Evolutionary conservation across 2,329 filamentous ascomycete species (phyloP).

Genomic region (Alternaria brassicicola): DNA sequence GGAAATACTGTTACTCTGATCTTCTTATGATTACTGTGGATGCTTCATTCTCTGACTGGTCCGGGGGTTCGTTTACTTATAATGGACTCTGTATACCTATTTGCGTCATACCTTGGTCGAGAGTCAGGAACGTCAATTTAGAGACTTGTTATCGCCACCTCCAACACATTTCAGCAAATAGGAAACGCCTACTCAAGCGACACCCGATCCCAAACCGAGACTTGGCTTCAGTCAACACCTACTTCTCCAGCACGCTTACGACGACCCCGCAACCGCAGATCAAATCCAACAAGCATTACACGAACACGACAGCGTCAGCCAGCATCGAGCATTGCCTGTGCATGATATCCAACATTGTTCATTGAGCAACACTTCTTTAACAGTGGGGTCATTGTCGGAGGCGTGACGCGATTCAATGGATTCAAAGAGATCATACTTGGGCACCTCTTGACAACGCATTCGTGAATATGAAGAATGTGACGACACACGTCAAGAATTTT

Average conservation of each 20-base stretch:
- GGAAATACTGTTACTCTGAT: not conserved
- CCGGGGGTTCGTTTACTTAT: not conserved
- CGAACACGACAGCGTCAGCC: no score
- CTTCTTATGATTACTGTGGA: not conserved
- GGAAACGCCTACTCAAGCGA: not conserved
- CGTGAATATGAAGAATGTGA: constrained; percentile 32
- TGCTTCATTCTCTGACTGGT: not conserved
- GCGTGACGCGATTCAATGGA: no score
- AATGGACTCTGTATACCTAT: not conserved
- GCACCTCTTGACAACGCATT: no score
- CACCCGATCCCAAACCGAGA: not conserved
- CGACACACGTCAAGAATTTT: constrained; percentile 31
- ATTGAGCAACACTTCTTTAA: no score
- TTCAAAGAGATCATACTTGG: no score
- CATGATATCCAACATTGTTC: no score
- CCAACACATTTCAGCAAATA: not conserved
- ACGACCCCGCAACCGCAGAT: no score
- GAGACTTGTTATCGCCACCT: not conserved
- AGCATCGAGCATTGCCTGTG: no score
- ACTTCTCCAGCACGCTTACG: no score
- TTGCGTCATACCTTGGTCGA: not conserved
- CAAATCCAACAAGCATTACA: no score
- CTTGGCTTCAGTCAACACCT: not conserved
- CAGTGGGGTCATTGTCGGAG: no score
- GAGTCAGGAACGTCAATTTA: not conserved